A percentile compares a stretch with the other conserved stretches of the same genome.
Evolutionary conservation across 805 yeast genomes (phyloP).

Genomic region (Nakazawaea sp.): DNA sequence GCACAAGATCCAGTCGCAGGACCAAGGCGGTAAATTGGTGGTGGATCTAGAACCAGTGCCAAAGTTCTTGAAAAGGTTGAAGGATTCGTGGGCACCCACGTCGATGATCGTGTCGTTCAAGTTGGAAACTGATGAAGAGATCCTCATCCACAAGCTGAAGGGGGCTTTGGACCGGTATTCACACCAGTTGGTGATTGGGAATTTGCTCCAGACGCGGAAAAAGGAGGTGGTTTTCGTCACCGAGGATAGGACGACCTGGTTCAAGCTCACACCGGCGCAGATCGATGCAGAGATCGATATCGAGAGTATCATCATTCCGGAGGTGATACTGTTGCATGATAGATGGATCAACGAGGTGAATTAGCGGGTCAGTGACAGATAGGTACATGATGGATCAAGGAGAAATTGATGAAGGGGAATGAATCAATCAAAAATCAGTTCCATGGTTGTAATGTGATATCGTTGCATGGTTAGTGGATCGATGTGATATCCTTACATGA

Average conservation of each 20-base stretch:
- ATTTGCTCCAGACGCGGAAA: constrained; percentile 82
- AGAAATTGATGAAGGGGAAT: too few species aligned
- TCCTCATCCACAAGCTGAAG: constrained; percentile 68
- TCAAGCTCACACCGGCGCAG: constrained; percentile 37
- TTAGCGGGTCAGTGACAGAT: too few species aligned
- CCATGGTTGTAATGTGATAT: too few species aligned
- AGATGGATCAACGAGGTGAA: constrained; percentile 49
- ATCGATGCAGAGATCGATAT: constrained; percentile 44
- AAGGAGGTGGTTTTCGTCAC: constrained; percentile 81
- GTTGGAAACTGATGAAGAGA: constrained; percentile 75
- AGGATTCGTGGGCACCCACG: constrained; percentile 89
- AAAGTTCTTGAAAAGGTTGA: constrained; percentile 80
- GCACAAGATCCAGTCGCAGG: constrained; percentile 89
- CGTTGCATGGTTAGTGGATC: too few species aligned
- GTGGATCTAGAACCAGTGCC: constrained; percentile 95
- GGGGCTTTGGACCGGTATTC: constrained; percentile 79
- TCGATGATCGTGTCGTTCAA: constrained; percentile 95
- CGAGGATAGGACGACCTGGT: constrained; percentile 41
- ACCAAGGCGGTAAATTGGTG: constrained; percentile 63
- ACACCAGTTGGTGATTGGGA: constrained; percentile 94
- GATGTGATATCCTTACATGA: too few species aligned
- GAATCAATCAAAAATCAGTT: too few species aligned
- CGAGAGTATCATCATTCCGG: constrained; percentile 77
- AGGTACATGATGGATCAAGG: too few species aligned
- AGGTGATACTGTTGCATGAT: constrained; percentile 57